These are phyloP conservation scores for Clarkia xantiana DNA, from an alignment of 345 rosid genomes.

Conservation along the genomic window DNA sequence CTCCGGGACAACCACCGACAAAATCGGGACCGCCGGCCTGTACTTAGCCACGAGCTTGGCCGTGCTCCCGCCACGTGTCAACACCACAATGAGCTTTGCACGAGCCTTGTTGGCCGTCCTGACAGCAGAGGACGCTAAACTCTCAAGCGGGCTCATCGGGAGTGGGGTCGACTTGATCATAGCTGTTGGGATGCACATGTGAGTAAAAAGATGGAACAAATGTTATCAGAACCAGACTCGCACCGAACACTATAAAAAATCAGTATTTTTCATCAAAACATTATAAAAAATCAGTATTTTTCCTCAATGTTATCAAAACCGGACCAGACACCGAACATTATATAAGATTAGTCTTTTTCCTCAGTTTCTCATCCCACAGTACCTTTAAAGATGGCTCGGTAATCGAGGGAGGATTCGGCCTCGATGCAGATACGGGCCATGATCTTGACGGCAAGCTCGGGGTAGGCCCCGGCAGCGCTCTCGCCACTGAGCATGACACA, in stretches of 20 bases:
- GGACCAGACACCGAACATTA: too few species aligned
- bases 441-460: constrained; percentile 13
- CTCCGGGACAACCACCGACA: constrained; percentile 13
- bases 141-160: constrained; percentile 15
- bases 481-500: constrained; percentile 16
- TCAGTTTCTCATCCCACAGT: too few species aligned
- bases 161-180: constrained; percentile 13
- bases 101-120: constrained; percentile 13
- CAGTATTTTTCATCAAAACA: too few species aligned
- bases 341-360: too few species aligned
- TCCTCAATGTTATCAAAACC: too few species aligned
- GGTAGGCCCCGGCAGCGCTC: constrained; percentile 17
- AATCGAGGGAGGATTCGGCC: constrained; percentile 15
- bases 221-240: too few species aligned
- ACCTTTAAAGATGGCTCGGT: constrained; percentile 11
- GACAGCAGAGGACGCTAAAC: constrained; percentile 13
- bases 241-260: too few species aligned
- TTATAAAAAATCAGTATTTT: too few species aligned
- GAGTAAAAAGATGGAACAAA: too few species aligned
- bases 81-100: constrained; percentile 13
- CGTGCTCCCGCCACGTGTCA: constrained; percentile 14
- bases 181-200: too few species aligned
- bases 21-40: constrained; percentile 13
- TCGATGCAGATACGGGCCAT: constrained; percentile 15
- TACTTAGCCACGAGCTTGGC: constrained; percentile 16